Base-by-base conservation (phyloP, 1,139 yeast genomes). In the Zhuliangozyma blackwelliae region DNA sequence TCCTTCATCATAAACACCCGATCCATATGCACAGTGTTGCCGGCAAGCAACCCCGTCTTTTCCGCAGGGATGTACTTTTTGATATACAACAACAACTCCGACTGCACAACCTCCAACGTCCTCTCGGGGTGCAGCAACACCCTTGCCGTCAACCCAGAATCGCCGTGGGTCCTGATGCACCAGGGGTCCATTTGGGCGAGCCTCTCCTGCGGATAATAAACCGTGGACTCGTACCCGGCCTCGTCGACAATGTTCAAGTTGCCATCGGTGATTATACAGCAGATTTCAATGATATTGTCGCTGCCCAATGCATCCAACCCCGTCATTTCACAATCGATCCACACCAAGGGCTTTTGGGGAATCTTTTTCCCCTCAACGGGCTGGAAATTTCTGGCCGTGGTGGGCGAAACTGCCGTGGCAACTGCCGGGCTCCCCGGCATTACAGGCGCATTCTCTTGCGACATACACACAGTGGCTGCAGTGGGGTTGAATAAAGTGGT, bases 11-110 rank as follows among this genome's bases (percentile, higher is more conserved):
- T 75, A 61, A 92, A 94, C 40, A 84, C 70, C 42, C 89, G 76
- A 58, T 94, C 99, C 81, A 88, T 84, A 57, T 94, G 97, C 21
- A 94, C 79, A 0, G 95, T 76, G 52, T 90, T 92, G 1, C 99
- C 99, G 0, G 96, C 96, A 42, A 94, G 62, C 0, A 92, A 61
- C 1, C 86, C 96, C 5, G 58, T 54, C 7, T 75, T 67, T 12
- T 66, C 61, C n/a, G 65, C 69, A 1, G 77, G 75, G 10, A 86
- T 68, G 49, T 72, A 75, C 44, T 65, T 65, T 45, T 70, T 59
- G 33, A 94, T 64, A 54, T 87, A 92, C 5, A 55, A 66, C 37
- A 82, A 57, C 36, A 94, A 61, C 45, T 82, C 90, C 0, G 47
- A 39, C 46, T 88, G 83, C 1, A 87, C 97, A 31, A 73, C 66